Evolutionary conservation across 129 eudicot genomes (phyloP), one percentile per base, ranked within the genome.

Genomic region (Ambrosia trifida): DNA sequence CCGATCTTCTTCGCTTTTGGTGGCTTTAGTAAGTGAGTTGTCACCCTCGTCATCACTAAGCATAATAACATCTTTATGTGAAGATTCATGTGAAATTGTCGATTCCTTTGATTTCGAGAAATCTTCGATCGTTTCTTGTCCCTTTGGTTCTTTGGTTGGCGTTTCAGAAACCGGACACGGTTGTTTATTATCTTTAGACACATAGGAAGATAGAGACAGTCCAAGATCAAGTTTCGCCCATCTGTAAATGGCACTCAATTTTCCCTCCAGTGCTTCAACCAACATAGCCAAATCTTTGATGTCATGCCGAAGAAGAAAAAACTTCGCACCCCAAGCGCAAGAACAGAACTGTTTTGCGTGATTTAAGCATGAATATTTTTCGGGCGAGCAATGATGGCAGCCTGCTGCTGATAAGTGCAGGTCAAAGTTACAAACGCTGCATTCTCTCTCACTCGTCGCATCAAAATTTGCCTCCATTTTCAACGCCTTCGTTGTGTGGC

Each of bases 201-300:
- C 78, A 72, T 72, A 80, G 30, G 99, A 88, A 69, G 89, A 81
- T 52, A 90, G 74, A 60, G 94, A 85, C 64, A 95, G 82, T 30
- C 99, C 99, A 47, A 95, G 91, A 85, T 95, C 96, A 47, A 75
- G 87, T 75, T 86, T 90, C 7, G 99, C 99, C 99, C 99, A 95
- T 85, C 96, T 75, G 79, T 95, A 95, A 46, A 95, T 74, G 31
- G 99, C 94, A 82, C 97, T 95, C 59, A 95, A 57, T 83, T 95
- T 95, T 20, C 99, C 99, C 81, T 95, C 97, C 78, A 95, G 79
- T 68, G 99, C 99, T 79, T 95, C 97, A 58, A 95, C 96, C 80
- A 95, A 54, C 51, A 95, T 72, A 71, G 86, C 82, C 66, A 95
- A 71, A 70, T 95, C 99, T 59, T 73, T 81, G 70, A 95, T 79